Conservation (phyloP, 2,329 filamentous ascomycete species). For the Colletotrichum noveboracense region DNA sequence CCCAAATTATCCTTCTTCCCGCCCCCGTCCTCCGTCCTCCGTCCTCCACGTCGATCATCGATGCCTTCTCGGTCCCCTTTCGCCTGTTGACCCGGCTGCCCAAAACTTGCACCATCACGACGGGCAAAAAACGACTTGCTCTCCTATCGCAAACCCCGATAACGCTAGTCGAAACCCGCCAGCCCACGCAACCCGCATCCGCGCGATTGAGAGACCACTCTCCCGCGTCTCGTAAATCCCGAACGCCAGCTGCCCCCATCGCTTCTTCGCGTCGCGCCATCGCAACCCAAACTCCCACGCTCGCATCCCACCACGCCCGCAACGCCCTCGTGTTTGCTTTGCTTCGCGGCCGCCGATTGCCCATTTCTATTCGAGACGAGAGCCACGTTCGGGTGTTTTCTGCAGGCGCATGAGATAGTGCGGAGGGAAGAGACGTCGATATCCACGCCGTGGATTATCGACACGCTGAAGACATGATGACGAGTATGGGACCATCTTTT, state of each 20-base stretch:
- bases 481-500: slow-evolving; percentile 69
- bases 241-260: background rate
- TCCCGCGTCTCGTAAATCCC: slow-evolving; percentile 6
- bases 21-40: background rate
- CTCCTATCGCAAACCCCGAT: slow-evolving; percentile 14
- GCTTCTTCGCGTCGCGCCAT: slow-evolving; percentile 20
- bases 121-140: background rate
- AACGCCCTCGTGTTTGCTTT: background rate
- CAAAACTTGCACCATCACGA: background rate
- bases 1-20: background rate
- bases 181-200: background rate
- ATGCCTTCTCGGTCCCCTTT: slow-evolving; percentile 15
- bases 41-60: slow-evolving; percentile 19
- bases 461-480: slow-evolving; percentile 66
- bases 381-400: background rate
- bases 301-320: background rate
- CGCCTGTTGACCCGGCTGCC: slow-evolving; percentile 15
- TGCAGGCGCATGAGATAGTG: slow-evolving; percentile 54
- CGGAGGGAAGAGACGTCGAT: slow-evolving; percentile 51
- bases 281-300: background rate
- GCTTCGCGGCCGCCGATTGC: slow-evolving; percentile 2
- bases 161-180: slow-evolving; percentile 5
- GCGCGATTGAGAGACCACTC: slow-evolving; percentile 10
- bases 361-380: background rate
- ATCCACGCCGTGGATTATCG: slow-evolving; percentile 66